Evolutionary conservation across 2,329 filamentous ascomycete species (phyloP).

Genomic region (Diaporthe sp.): DNA sequence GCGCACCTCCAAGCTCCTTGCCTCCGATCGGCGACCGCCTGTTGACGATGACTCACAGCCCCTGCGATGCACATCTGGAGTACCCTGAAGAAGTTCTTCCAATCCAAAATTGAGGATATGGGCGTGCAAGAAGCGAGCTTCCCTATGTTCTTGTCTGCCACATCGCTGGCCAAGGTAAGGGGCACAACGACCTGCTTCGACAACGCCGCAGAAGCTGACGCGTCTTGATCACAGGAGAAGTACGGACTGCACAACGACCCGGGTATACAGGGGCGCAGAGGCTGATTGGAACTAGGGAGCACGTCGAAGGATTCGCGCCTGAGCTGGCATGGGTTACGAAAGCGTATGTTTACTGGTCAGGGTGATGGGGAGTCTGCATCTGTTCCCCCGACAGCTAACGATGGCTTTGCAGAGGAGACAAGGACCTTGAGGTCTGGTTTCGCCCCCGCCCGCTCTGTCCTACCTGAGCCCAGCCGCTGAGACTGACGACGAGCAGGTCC

Average conservation of each 20-base stretch:
- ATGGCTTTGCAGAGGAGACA: slow-evolving; percentile 77
- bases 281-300: slow-evolving; percentile 63
- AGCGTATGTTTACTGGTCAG: slow-evolving; percentile 67
- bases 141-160: slow-evolving; percentile 93
- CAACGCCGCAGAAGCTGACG: background rate
- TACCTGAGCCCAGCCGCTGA: background rate
- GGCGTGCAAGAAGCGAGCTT: slow-evolving; percentile 97
- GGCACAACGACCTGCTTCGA: background rate
- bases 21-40: slow-evolving; percentile 60
- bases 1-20: background rate
- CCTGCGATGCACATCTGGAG: slow-evolving; percentile 74
- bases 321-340: slow-evolving; percentile 92
- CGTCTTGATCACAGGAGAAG: slow-evolving; percentile 10
- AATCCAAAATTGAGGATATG: slow-evolving; percentile 85
- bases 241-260: background rate
- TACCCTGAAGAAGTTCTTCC: slow-evolving; percentile 77
- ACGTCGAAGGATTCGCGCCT: slow-evolving; percentile 98
- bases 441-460: background rate
- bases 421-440: slow-evolving; percentile 77
- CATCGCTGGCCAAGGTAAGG: slow-evolving; percentile 90
- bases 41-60: slow-evolving; percentile 32
- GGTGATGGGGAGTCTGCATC: slow-evolving; percentile 12
- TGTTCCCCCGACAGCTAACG: slow-evolving; percentile 44
- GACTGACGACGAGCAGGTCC: slow-evolving; percentile 57
- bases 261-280: background rate